Evolutionary conservation across 306 rosid genomes (phyloP), one percentile per base, ranked within the genome.

Genomic region (Acacia melanoxylon): DNA sequence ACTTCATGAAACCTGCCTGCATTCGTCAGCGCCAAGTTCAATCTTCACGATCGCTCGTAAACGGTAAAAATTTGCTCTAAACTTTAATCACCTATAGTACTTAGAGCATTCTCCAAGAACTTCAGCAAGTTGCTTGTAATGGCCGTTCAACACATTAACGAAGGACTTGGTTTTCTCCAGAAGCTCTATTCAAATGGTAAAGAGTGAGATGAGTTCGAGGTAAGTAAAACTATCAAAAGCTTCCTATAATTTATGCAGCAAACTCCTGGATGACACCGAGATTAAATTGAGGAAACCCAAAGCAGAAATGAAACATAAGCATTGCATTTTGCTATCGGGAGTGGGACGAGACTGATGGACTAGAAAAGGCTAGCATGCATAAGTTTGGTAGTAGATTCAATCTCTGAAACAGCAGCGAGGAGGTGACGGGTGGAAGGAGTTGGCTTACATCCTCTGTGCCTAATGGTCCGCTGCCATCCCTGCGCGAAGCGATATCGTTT

Each of bases 321-420:
- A 44, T 3, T 56, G 56, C 8, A 10, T 27, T 37, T 16, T 24
- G 45, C 58, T 91, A 95, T 97, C 98, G 20, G 96, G 91, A 42
- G 91, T 88, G 19, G 94, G 89, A 10, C 94, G 93, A 85, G 96
- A 92, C 74, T 95, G 97, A 80, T 95, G 99, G 72, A 95, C 97
- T 11, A 92, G 88, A 72, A 93, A 58, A 95, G 85, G 75, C 86
- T 86, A 22, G 96, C 92, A 63, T 93, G 88, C 78, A 92, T 90
- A 73, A 92, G 74, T 84, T 98, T 84, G 0, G 92, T 63, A 41
- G 91, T 85, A 79, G 99, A 93, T 75, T 95, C 99, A n/a, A 95
- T 91, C 83, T 92, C 96, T 77, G 88, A 84, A 12, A 87, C 97
- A n/a, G n/a, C n/a, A n/a, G n/a, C n/a, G n/a, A n/a, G n/a, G n/a